Evolutionary conservation across 768 basidiomycete genomes (phyloP), one percentile per base, ranked within the genome.

Genomic region (Leccinum variicolor): DNA sequence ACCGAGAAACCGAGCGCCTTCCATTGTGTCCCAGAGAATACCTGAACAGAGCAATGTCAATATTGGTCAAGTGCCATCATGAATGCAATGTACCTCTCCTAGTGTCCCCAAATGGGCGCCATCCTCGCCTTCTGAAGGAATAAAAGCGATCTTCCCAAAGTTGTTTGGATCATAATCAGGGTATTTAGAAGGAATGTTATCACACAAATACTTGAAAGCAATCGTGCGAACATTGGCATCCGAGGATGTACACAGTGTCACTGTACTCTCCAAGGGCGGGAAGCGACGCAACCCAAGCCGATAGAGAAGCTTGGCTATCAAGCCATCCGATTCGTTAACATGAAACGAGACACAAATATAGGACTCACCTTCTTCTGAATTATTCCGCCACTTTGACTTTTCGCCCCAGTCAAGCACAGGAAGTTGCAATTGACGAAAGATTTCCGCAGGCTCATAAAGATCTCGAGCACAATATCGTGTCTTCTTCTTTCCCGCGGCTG

Each of bases 371-470:
- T 97, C 95, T 28, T 94, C 92, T 0, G 93, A 93, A 10, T 80
- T 82, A 5, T 78, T 72, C 57, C 82, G 81, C 96, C 96, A 99
- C 69, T 89, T 94, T 1, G 75, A 74, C 57, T 85, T 77, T 26
- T 76, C 77, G 1, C 89, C 88, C 96, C 96, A 99, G 63, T 94
- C 92, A 45, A 98, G 78, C 3, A 97, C 68, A 4, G 95, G 93
- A 23, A 98, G 73, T 8, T 83, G 82, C 6, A 98, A 75, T 50
- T 82, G 77, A 14, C 92, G 81, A 54, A 94, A 84, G 3, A 79
- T 76, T 34, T 87, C 86, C 1, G 79, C 61, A 1, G 97, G 96
- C 66, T 98, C 96, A 64, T 95, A 98, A 5, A 99, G 77, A 54
- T 92, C 84, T 33, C 79, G 75, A 0, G 93, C 90, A 43, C 78